Conservation (phyloP, 305 asterid genomes). For the Fraxinus angustifolia region DNA sequence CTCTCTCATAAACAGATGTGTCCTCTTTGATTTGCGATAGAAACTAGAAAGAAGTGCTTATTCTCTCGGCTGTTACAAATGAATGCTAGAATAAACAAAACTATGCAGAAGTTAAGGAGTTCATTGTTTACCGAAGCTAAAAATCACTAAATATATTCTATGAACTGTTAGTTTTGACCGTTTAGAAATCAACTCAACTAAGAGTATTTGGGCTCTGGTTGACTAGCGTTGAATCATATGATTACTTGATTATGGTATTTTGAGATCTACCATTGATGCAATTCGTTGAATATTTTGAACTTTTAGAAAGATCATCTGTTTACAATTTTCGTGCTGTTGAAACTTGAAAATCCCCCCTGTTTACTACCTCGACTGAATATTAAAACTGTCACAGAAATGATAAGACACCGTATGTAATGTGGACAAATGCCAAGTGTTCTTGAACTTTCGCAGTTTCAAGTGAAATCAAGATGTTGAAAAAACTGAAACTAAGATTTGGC, state of each 20-base stretch:
- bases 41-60: background rate
- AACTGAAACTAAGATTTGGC: background rate
- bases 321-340: background rate
- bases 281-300: background rate
- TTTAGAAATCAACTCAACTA: background rate
- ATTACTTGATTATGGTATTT: background rate
- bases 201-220: background rate
- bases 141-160: background rate
- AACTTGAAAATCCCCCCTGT: background rate
- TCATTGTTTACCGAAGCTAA: background rate
- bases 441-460: background rate
- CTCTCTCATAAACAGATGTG: background rate
- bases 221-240: background rate
- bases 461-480: background rate
- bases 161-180: background rate
- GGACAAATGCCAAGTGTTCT: background rate
- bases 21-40: background rate
- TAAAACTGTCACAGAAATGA: background rate
- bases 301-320: background rate
- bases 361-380: background rate
- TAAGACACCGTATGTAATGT: background rate
- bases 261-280: background rate
- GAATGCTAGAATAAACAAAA: background rate
- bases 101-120: background rate
- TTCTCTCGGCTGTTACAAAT: background rate